Percentiles rank a stretch among this genome's conserved stretches.
Evolutionary conservation across 495 filamentous ascomycete species (phyloP).

Genomic region (Xylaria grammica): DNA sequence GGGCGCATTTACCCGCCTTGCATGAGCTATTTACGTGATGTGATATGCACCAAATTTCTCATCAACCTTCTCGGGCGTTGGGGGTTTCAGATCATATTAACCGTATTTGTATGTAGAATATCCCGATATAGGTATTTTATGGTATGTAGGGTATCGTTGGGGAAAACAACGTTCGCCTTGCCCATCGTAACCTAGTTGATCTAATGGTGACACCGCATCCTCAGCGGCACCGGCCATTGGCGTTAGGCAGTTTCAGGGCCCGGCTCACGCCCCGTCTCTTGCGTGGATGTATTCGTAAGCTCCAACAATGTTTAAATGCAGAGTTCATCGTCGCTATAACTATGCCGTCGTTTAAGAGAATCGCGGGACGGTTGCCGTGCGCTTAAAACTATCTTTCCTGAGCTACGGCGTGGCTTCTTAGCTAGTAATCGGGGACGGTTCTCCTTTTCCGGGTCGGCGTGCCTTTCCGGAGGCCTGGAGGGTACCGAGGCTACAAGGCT

Average conservation of each 20-base stretch:
- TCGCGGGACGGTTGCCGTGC: constrained; percentile 20
- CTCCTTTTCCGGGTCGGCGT: constrained; percentile 33
- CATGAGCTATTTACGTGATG: neutral
- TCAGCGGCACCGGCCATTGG: neutral
- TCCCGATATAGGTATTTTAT: too few relatives aligned
- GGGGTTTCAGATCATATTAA: constrained; percentile 1
- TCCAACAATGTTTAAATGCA: constrained; percentile 32
- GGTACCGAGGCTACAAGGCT: neutral
- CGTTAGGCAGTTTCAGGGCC: constrained; percentile 16
- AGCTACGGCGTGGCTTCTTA: constrained; percentile 34
- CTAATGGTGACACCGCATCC: constrained; percentile 12
- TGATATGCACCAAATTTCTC: neutral
- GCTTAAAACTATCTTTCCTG: constrained; percentile 23
- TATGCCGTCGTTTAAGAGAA: constrained; percentile 5
- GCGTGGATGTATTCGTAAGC: constrained; percentile 13
- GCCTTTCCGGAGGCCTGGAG: constrained; percentile 18
- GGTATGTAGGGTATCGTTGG: too few relatives aligned
- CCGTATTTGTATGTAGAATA: constrained; percentile 1
- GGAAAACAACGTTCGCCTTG: neutral
- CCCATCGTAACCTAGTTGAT: neutral
- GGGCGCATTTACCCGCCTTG: neutral
- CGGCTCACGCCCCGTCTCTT: constrained; percentile 2
- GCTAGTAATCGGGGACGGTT: constrained; percentile 17
- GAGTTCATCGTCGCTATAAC: constrained; percentile 47
- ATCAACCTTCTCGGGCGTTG: neutral